Evolutionary conservation across 2,329 filamentous ascomycete species (phyloP), one percentile per base, ranked within the genome.

Genomic region (Gnomoniopsis sp.): DNA sequence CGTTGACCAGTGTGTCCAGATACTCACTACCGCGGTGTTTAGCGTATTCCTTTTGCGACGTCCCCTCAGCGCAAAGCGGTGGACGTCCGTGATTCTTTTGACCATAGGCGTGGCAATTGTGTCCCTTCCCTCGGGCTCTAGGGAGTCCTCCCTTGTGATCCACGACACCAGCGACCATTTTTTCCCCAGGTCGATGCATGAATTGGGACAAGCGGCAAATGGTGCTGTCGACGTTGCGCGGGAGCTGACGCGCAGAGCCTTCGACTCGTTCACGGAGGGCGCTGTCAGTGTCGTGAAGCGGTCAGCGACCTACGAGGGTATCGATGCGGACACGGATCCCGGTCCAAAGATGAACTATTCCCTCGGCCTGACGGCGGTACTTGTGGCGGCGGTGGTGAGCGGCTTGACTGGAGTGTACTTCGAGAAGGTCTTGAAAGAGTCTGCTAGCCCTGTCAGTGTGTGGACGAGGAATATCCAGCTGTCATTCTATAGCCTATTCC

Each of bases 391-490:
- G 53, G 78, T 87, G 11, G 82, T 95, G 8, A 96, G 93, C 1
- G 92, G 92, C 2, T 76, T 96, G 51, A 93, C 91, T 0, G 90
- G 92, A 0, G 91, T 93, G 1, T 91, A 90, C 67, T 93, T 93
- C 64, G 90, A 98, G 72, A 97, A 96, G 74, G 87, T 97, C 3
- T 79, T 98, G 57, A 96, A 96, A 72, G 89, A 96, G 64, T 89
- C 89, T n/a, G 81, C 84, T 0, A 81, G 82, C 2, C 82, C 86
- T 50, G 88, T 88, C 6, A 93, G 91, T 0, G 81, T 98, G 15
- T 99, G 95, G 95, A 88, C 95, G 47, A 88, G 95, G 62, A 99
- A 98, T 71, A 89, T 97, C 49, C 95, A 99, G 72, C 79, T 99
- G 23, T 93, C 92, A 1, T 90, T 97, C 69, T 99, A 96, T 76